phyloP scores from a whole-genome alignment of 768 basidiomycete species.

The Xerocomus spinulosus region DNA sequence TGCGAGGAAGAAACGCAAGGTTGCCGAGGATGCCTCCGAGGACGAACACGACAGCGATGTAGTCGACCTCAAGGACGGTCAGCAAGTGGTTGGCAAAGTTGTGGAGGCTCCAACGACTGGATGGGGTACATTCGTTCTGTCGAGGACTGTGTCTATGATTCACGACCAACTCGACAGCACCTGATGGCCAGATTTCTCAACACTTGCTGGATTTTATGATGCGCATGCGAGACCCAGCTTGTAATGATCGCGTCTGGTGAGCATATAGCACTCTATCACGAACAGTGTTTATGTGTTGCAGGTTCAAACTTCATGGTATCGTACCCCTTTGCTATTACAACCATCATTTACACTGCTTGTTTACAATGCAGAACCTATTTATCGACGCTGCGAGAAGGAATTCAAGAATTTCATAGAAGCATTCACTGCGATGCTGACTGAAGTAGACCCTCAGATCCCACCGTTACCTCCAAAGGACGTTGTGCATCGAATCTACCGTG shows the following conservation, averaged over 20 bases:
- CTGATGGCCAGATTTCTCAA: constrained; percentile 79
- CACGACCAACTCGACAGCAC: constrained; percentile 43
- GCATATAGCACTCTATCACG: constrained; percentile 6
- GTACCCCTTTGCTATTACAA: neutral
- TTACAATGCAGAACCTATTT: constrained; percentile 19
- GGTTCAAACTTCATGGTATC: constrained; percentile 80
- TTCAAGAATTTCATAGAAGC: constrained; percentile 81
- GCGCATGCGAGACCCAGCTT: constrained; percentile 65
- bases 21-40: constrained; percentile 7
- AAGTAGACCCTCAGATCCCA: constrained; percentile 80
- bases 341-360: neutral
- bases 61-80: constrained; percentile 54
- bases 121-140: constrained; percentile 43
- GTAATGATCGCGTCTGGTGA: constrained; percentile 83
- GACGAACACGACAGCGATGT: constrained; percentile 36
- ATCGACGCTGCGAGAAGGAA: constrained; percentile 70
- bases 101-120: constrained; percentile 81
- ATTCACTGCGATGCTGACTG: constrained; percentile 62
- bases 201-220: constrained; percentile 79
- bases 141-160: neutral
- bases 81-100: constrained; percentile 69
- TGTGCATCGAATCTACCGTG: constrained; percentile 89
- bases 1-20: constrained; percentile 25
- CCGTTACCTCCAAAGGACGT: constrained; percentile 88
- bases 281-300: constrained; percentile 23